These are phyloP conservation scores for Baorangia bicolor DNA, from an alignment of 768 basidiomycete genomes.

Conservation along the genomic window DNA sequence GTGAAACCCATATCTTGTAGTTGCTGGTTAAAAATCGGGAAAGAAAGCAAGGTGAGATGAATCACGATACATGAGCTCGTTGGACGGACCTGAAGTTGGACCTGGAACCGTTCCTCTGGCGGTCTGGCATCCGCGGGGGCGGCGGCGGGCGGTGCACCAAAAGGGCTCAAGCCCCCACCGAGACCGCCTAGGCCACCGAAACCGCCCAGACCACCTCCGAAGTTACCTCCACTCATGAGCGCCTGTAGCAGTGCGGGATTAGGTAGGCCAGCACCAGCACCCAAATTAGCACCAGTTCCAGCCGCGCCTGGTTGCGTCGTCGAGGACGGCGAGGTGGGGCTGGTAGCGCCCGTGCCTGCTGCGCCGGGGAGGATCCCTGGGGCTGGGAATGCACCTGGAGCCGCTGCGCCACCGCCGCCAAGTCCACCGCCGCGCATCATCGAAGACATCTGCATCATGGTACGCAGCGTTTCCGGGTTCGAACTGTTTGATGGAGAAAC, in stretches of 20 bases:
- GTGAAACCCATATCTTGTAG: constrained; percentile 93
- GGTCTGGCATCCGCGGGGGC: constrained; percentile 67
- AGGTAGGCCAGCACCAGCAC: constrained; percentile 19
- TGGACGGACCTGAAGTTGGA: constrained; percentile 65
- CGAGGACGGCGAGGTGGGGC: constrained; percentile 21
- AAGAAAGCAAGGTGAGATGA: background rate
- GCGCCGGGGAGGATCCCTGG: constrained; percentile 52
- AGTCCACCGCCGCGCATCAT: constrained; percentile 24
- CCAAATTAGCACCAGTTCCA: constrained; percentile 20
- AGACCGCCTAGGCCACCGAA: constrained; percentile 33
- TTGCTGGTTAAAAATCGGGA: constrained; percentile 53
- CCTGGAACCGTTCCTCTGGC: constrained; percentile 91
- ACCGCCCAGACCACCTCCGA: constrained; percentile 6
- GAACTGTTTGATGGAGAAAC: constrained; percentile 42
- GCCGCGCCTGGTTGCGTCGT: constrained; percentile 20
- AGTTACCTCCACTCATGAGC: constrained; percentile 5
- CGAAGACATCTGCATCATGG: constrained; percentile 73
- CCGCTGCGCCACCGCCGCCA: constrained; percentile 36
- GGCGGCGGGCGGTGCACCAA: constrained; percentile 20
- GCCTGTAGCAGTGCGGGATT: constrained; percentile 46
- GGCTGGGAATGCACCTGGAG: constrained; percentile 48
- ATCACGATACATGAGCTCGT: background rate
- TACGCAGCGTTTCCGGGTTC: constrained; percentile 73
- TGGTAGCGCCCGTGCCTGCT: constrained; percentile 15
- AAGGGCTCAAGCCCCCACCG: constrained; percentile 23